Base-by-base conservation (phyloP, 1,139 yeast species). In the Taphrina confusa region DNA sequence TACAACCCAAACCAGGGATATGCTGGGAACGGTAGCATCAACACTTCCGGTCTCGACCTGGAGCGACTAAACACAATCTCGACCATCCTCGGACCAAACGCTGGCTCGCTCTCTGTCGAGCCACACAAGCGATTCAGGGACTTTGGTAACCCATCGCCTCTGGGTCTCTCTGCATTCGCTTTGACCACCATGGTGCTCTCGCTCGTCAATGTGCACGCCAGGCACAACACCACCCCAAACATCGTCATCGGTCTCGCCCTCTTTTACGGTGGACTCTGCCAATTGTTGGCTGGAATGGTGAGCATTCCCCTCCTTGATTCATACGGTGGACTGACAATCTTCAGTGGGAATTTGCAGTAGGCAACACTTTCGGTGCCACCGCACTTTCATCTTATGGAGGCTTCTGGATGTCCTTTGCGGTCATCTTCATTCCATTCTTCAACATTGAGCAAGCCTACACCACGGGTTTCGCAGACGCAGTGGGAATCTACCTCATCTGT, bases 351-450 rank as follows among this genome's bases (percentile, higher is more conserved):
- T 78, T 85, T 72, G 74, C 70, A 1, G 65, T 72, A 42, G 95
- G 90, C 68, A 88, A 89, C 76, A 84, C 96, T 60, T 90, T 89
- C 77, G 96, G 95, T 82, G 96, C 89, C 63, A 81, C 87, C 58
- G 95, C 95, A 2, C 78, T 89, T 63, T 75, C 85, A 23, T 85
- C 94, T 4, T 90, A 70, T 70, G 96, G 95, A 64, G 95, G 92
- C 0, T 90, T 89, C 74, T 90, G 97, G 97, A 78, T 87, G 72
- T 78, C 91, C 45, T 80, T 74, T 67, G 94, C 82, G 64, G 91
- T 92, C 27, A 79, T 90, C 63, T 77, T 81, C 65, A 82, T 84
- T 61, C 82, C 84, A 36, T 79, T 85, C 69, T 90, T 90, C 73
- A 91, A 92, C 51, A 85, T 90, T 64, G 75, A 72, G 20, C 75